A percentile compares a stretch with the other conserved stretches of the same genome.
Conservation (phyloP, 768 basidiomycete species). For the Leccinum pellstonianum region DNA sequence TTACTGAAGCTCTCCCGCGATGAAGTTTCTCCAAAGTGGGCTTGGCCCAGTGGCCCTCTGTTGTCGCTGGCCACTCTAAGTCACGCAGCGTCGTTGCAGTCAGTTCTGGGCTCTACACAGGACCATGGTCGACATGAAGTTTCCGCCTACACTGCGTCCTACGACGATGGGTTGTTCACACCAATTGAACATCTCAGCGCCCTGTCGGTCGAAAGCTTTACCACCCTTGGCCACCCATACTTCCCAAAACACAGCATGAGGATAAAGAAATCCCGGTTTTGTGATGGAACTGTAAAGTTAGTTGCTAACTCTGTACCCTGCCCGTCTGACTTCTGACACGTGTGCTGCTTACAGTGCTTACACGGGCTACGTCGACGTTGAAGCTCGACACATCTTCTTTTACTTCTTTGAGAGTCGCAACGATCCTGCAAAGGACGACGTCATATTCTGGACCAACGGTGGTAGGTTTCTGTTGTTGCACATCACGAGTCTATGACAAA, state of each 20-base stretch:
- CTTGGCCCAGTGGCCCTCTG: slow-evolving; percentile 3
- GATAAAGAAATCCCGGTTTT: slow-evolving; percentile 40
- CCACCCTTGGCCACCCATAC: slow-evolving; percentile 40
- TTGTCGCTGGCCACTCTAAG: slow-evolving; percentile 14
- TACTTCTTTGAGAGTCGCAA: slow-evolving; percentile 74
- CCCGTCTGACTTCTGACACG: background rate
- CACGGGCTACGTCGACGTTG: slow-evolving; percentile 67
- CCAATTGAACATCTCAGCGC: slow-evolving; percentile 32
- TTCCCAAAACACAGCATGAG: slow-evolving; percentile 45
- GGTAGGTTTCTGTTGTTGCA: slow-evolving; percentile 40
- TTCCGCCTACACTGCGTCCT: slow-evolving; percentile 9
- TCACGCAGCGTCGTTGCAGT: slow-evolving; percentile 19
- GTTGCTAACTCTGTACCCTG: background rate
- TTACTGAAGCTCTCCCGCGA: background rate
- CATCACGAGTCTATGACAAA: background rate
- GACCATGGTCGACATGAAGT: slow-evolving; percentile 1
- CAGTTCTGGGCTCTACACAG: slow-evolving; percentile 9
- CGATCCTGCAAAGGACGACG: slow-evolving; percentile 54
- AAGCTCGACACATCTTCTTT: slow-evolving; percentile 66
- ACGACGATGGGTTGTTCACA: slow-evolving; percentile 34
- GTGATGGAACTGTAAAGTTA: slow-evolving; percentile 41
- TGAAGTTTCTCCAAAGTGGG: slow-evolving; percentile 8
- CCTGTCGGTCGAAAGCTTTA: slow-evolving; percentile 35
- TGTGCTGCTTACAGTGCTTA: slow-evolving; percentile 41
- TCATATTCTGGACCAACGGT: slow-evolving; percentile 59